A percentile compares a stretch with the other conserved stretches of the same genome.
Conservation (phyloP, 768 basidiomycete species). For the Amanita pseudoporphyria region DNA sequence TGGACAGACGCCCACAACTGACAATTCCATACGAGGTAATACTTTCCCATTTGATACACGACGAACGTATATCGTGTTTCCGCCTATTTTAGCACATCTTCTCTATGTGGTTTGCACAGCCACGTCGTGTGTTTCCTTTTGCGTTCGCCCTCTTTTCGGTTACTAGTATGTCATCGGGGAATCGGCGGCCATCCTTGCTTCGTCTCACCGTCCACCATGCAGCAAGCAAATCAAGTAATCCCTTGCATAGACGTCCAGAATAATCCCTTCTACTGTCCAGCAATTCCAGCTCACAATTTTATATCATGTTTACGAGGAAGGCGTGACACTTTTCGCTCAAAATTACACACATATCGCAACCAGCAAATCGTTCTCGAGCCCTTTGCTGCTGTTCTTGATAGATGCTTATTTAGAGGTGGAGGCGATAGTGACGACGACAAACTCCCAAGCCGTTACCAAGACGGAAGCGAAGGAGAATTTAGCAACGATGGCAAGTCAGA, state of each 20-base stretch:
- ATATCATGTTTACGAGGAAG: conserved; percentile 33
- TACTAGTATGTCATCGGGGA: no score
- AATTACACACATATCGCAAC: conserved; percentile 3
- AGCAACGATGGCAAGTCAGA: background rate
- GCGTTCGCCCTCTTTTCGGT: no score
- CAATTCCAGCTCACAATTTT: conserved; percentile 35
- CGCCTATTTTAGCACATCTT: no score
- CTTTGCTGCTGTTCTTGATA: conserved; percentile 24
- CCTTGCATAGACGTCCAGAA: conserved; percentile 30
- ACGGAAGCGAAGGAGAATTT: background rate
- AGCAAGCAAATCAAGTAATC: background rate
- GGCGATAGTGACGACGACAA: conserved; percentile 12
- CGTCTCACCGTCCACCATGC: background rate
- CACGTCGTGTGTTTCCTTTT: no score
- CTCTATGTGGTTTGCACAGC: no score
- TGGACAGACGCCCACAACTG: no score
- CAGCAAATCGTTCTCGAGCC: conserved; percentile 17
- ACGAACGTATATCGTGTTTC: no score
- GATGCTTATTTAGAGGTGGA: conserved; percentile 15
- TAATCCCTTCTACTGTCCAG: conserved; percentile 52
- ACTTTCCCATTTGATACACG: no score
- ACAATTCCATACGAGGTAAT: no score
- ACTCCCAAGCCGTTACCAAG: background rate
- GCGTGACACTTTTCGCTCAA: conserved; percentile 13
- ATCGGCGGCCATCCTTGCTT: no score